Base-by-base conservation (phyloP, 345 rosid genomes). In the Cochlearia excelsa region DNA sequence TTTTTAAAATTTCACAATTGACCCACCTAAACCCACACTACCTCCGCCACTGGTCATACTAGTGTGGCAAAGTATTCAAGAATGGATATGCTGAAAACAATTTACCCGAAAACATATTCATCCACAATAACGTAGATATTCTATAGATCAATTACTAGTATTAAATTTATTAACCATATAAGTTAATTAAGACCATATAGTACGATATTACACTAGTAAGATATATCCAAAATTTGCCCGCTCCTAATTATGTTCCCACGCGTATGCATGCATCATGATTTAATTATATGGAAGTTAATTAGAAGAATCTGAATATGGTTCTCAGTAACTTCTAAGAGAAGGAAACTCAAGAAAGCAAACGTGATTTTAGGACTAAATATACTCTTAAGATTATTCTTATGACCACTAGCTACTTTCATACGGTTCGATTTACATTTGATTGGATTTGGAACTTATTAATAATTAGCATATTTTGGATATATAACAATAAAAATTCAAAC, bases 231-330 rank as follows among this genome's bases (percentile, higher is more conserved):
- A 30, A 30, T 30, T 43, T 9, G 42, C 28, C 31, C 51, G 5
- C 30, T 59, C 53, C 4, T 35, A 6, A 6, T 39, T 39, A 38
- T 61, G 48, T 51, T 2, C 31, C 42, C 30, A 5, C 3, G 3
- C 35, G 5, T 5, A 33, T 33, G 35, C 35, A 33, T 33, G 42
- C 57, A 54, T 30, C 44, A 46, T 7, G 10, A 41, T 51, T 51
- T 42, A 38, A 49, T 10, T 37, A 30, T 37, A 30, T 56, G 52
- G 42, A 61, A 28, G 3, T 33, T 26, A 2, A 45, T 33, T 26
- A 4, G 57, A 61, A 54, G 68, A 61, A 69, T 69, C 28, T 39
- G 73, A 60, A 69, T 61, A 40, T 1, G 73, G 46, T 69, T 61
- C 73, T 69, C 60, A 40, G 26, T 46, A 26, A 61, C 48, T 67